These are phyloP conservation scores for Rhizopogon vinicolor DNA, from an alignment of 768 basidiomycete genomes.

Conservation along the genomic window DNA sequence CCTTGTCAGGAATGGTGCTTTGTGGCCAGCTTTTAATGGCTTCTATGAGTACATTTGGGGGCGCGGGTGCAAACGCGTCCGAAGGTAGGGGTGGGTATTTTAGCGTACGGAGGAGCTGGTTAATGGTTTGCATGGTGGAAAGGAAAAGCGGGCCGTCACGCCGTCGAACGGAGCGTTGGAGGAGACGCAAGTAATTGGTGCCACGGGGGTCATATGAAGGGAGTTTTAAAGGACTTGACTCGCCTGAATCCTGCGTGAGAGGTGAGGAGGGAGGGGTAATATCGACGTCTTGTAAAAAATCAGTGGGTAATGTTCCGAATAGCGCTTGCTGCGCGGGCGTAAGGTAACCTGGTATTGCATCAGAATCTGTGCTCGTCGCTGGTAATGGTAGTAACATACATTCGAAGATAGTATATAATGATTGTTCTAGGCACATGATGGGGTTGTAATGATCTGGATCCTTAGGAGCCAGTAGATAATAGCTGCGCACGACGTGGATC, in stretches of 20 bases:
- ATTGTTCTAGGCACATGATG: slow-evolving; percentile 71
- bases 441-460: slow-evolving; percentile 88
- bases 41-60: slow-evolving; percentile 45
- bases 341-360: slow-evolving; percentile 50
- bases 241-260: slow-evolving; percentile 19
- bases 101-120: slow-evolving; percentile 52
- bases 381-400: slow-evolving; percentile 32
- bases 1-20: slow-evolving; percentile 54
- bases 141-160: slow-evolving; percentile 73
- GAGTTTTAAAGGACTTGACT: slow-evolving; percentile 26
- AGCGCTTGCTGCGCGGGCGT: slow-evolving; percentile 58
- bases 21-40: slow-evolving; percentile 46
- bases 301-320: slow-evolving; percentile 63
- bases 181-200: slow-evolving; percentile 45
- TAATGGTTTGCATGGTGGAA: slow-evolving; percentile 55
- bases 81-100: slow-evolving; percentile 61
- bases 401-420: slow-evolving; percentile 68
- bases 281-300: slow-evolving; percentile 18
- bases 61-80: slow-evolving; percentile 42
- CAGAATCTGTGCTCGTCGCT: neutral
- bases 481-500: slow-evolving; percentile 37
- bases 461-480: slow-evolving; percentile 72
- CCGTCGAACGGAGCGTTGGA: slow-evolving; percentile 66
- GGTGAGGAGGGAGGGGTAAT: slow-evolving; percentile 29
- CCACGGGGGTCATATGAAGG: slow-evolving; percentile 23